Base-by-base conservation (phyloP, 139 green algal genomes). In the Gonium pectorale region DNA sequence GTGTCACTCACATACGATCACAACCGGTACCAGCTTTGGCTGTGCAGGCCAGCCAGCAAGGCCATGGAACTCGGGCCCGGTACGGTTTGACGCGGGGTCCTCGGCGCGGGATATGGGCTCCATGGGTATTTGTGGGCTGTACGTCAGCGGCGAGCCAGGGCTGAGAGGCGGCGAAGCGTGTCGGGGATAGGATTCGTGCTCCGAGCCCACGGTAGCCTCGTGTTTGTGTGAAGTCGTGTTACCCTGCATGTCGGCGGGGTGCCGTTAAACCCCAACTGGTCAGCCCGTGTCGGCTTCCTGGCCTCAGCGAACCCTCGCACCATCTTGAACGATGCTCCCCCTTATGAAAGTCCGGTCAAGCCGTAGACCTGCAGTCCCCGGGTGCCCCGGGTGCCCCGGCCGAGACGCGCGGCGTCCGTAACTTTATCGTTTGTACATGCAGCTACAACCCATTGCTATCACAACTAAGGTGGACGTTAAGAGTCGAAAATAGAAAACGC, bases 91-190 rank as follows among this genome's bases (percentile, higher is more conserved):
- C 21, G 67, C 22, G 2, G 62, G 31, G 33, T 92, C 80, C 51
- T 93, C 89, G 5, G 40, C 52, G 43, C 87, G 92, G 17, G 77
- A 27, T 7, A 93, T 66, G 0, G 92, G 92, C 86, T 94, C 90
- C 94, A 97, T 96, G 21, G 86, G 87, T 31, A 96, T 83, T 51
- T 98, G 95, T 0, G 95, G 94, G 80, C 89, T 95, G 90, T 98
- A 98, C 0, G 92, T 97, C 0, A 98, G 88, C 2, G 95, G 96
- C 15, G 95, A 98, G 1, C 95, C 95, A 0, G 94, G 94, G 52
- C 87, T 92, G 43, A 92, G 72, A 0, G 94, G 89, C 5, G 90
- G 86, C 5, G 90, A 92, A 19, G 70, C 37, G 3, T 81, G 83
- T 19, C 67, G 59, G 21, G 62, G 19, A 40, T 90, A 72, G 64